These are phyloP conservation scores for Ceratobasidium sp. DNA, from an alignment of 1,284 basidiomycete genomes.

Conservation along the genomic window DNA sequence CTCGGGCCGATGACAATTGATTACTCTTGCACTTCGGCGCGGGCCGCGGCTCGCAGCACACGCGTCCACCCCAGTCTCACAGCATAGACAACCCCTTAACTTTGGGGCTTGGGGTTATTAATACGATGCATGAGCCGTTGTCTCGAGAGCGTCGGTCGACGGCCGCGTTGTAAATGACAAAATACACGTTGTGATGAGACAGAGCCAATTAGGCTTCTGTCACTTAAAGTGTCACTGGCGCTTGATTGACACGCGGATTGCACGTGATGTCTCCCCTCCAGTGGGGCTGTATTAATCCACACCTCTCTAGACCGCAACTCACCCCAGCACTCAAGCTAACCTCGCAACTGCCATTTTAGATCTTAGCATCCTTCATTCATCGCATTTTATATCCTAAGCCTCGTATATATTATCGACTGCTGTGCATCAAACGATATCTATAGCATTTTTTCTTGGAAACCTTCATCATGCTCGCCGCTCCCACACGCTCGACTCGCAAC, in stretches of 20 bases:
- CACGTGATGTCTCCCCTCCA: slow-evolving; percentile 35
- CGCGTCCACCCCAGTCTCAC: slow-evolving; percentile 1
- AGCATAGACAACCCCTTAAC: background rate
- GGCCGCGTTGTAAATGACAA: slow-evolving; percentile 6
- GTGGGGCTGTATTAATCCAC: slow-evolving; percentile 34
- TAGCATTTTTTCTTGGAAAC: slow-evolving; percentile 31
- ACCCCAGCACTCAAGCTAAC: background rate
- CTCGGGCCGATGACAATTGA: background rate
- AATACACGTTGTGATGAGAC: slow-evolving; percentile 36
- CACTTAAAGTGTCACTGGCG: background rate
- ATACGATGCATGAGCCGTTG: background rate
- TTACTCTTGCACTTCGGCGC: background rate
- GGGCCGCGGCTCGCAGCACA: background rate
- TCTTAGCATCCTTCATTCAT: slow-evolving; percentile 1
- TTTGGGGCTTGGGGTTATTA: slow-evolving; percentile 16
- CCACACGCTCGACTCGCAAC: slow-evolving; percentile 41
- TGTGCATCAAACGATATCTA: slow-evolving; percentile 24
- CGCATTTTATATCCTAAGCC: slow-evolving; percentile 24
- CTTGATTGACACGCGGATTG: slow-evolving; percentile 22
- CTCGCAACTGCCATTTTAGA: background rate
- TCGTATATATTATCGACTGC: slow-evolving; percentile 38
- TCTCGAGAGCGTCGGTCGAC: slow-evolving; percentile 19
- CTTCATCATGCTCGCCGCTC: slow-evolving; percentile 40
- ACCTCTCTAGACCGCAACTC: slow-evolving; percentile 5
- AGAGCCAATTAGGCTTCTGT: slow-evolving; percentile 25